Percentiles rank a stretch among this genome's conserved stretches.
Evolutionary conservation across 768 basidiomycete genomes (phyloP).

Genomic region (Xerocomellus dryophilus): DNA sequence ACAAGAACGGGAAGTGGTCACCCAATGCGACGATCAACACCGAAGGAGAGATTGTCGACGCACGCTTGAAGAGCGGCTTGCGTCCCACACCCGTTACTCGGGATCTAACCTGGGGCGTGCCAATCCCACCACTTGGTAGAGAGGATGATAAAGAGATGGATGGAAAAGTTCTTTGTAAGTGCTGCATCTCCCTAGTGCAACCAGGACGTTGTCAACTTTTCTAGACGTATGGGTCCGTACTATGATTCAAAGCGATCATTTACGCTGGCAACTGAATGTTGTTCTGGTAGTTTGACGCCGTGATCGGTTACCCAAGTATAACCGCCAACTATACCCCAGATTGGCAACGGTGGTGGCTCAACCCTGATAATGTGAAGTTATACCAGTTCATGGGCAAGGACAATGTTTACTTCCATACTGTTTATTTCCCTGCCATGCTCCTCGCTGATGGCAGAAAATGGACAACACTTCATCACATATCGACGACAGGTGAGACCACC

Average conservation of each 20-base stretch:
- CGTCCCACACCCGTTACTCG: conserved; percentile 88
- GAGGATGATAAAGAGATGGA: conserved; percentile 83
- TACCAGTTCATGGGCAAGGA: conserved; percentile 99
- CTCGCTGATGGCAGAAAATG: conserved; percentile 87
- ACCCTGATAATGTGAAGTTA: conserved; percentile 81
- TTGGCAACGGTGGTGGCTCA: conserved; percentile 98
- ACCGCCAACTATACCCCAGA: conserved; percentile 92
- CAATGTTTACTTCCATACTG: conserved; percentile 97
- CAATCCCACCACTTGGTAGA: conserved; percentile 71
- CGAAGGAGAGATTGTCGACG: conserved; percentile 87
- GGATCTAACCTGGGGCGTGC: conserved; percentile 95
- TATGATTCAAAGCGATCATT: not conserved
- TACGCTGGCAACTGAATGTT: not conserved
- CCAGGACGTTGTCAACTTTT: conserved; percentile 2
- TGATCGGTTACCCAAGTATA: conserved; percentile 95
- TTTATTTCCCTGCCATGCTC: conserved; percentile 89
- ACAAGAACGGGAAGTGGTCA: conserved; percentile 86
- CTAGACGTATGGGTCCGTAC: conserved; percentile 88
- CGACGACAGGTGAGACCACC: conserved; percentile 77
- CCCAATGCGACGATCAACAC: conserved; percentile 86
- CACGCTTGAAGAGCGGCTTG: conserved; percentile 80
- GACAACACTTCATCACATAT: conserved; percentile 92
- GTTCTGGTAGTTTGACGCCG: conserved; percentile 82
- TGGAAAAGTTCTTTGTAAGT: conserved; percentile 93
- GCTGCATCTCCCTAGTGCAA: not conserved